Conservation (phyloP, 768 basidiomycete genomes). For the Lentinula detonsa region DNA sequence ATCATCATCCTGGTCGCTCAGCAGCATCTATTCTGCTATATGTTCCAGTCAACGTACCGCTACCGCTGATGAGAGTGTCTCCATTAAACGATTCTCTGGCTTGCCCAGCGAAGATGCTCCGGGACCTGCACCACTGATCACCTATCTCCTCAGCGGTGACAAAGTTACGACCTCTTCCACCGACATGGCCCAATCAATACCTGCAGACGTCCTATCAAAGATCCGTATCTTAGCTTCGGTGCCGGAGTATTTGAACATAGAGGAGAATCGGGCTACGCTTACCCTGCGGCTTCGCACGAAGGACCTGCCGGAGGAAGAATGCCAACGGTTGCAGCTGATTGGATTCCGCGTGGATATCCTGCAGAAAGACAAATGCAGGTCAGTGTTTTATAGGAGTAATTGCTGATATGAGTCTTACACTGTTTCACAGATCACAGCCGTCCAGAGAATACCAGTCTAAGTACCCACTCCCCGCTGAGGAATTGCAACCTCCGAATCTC, state of each 20-base stretch:
- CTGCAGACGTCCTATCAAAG: slow-evolving; percentile 48
- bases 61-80: slow-evolving; percentile 36
- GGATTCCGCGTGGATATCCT: slow-evolving; percentile 51
- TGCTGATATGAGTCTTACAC: not conserved
- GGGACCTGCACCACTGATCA: slow-evolving; percentile 31
- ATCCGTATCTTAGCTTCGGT: slow-evolving; percentile 61
- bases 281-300: slow-evolving; percentile 55
- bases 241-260: slow-evolving; percentile 46
- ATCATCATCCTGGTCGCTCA: slow-evolving; percentile 35
- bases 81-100: slow-evolving; percentile 47
- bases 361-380: slow-evolving; percentile 69
- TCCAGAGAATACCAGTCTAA: slow-evolving; percentile 32
- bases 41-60: slow-evolving; percentile 36
- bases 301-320: slow-evolving; percentile 39
- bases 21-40: slow-evolving; percentile 52
- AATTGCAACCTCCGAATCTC: slow-evolving; percentile 57
- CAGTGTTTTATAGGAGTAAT: slow-evolving; percentile 13
- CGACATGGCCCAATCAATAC: slow-evolving; percentile 28
- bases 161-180: slow-evolving; percentile 11
- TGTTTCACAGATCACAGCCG: slow-evolving; percentile 31
- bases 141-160: slow-evolving; percentile 23
- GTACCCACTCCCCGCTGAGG: slow-evolving; percentile 51
- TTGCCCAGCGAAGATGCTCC: slow-evolving; percentile 27
- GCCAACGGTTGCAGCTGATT: slow-evolving; percentile 49
- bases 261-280: slow-evolving; percentile 45